A percentile compares a stretch with the other conserved stretches of the same genome.
Evolutionary conservation across 1,139 yeast genomes (phyloP).

Genomic region (Diutina rugosa): DNA sequence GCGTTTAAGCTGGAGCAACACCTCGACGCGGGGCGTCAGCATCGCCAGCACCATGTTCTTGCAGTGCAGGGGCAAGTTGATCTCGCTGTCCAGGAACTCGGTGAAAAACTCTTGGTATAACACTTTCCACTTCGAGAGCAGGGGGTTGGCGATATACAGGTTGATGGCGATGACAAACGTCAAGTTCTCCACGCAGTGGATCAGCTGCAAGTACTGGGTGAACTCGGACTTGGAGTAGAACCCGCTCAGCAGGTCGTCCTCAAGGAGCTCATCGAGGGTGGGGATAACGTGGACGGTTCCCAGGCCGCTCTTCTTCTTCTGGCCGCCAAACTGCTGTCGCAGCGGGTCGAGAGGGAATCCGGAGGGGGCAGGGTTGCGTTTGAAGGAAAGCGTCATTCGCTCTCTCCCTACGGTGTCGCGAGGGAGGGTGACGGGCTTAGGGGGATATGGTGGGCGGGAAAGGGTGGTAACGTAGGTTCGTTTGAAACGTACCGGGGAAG

Average conservation of each 20-base stretch:
- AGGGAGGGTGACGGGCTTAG: background rate
- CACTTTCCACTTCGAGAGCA: background rate
- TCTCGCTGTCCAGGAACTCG: background rate
- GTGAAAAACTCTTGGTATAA: conserved; percentile 1
- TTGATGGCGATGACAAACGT: conserved; percentile 2
- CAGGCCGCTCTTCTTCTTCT: background rate
- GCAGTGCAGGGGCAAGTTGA: background rate
- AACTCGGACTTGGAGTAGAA: background rate
- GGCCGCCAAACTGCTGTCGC: background rate
- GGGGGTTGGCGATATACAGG: background rate
- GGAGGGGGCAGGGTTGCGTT: background rate
- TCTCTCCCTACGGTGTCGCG: background rate
- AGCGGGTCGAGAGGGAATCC: background rate
- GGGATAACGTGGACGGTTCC: background rate
- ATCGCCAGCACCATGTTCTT: background rate
- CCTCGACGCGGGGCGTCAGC: background rate
- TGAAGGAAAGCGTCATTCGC: conserved; percentile 1
- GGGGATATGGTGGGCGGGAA: background rate
- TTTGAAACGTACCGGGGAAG: background rate
- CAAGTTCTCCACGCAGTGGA: background rate
- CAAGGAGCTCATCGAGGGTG: background rate
- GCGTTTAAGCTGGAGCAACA: background rate
- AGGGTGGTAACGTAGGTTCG: background rate
- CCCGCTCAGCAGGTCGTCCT: conserved; percentile 1
- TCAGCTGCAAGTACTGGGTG: background rate